phyloP scores from a whole-genome alignment of 2,329 filamentous ascomycete species.

The Pezicula radicicola region DNA sequence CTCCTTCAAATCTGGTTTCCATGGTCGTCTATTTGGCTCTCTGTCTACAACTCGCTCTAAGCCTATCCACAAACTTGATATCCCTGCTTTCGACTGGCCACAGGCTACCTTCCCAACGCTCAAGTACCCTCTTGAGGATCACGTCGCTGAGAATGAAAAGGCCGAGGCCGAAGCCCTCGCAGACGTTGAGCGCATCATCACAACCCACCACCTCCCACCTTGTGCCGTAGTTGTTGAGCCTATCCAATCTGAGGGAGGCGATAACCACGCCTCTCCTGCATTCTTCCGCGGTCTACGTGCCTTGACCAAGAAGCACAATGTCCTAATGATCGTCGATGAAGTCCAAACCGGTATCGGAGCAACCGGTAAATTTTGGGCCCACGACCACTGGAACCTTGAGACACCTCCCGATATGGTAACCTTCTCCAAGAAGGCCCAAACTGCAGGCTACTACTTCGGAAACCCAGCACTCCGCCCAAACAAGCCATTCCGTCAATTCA shows the following conservation, averaged over 20 bases:
- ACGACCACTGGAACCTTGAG: slow-evolving; percentile 76
- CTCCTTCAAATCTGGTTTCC: slow-evolving; percentile 76
- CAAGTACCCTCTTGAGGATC: slow-evolving; percentile 73
- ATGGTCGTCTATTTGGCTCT: slow-evolving; percentile 76
- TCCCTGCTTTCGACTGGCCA: slow-evolving; percentile 86
- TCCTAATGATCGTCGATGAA: slow-evolving; percentile 79
- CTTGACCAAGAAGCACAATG: slow-evolving; percentile 65
- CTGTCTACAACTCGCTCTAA: slow-evolving; percentile 79
- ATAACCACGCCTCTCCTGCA: slow-evolving; percentile 75
- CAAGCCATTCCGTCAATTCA: slow-evolving; percentile 83
- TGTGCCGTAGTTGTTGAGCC: slow-evolving; percentile 76
- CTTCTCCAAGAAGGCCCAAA: slow-evolving; percentile 84
- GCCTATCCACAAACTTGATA: slow-evolving; percentile 82
- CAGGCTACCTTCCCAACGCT: slow-evolving; percentile 76
- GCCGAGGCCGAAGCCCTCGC: slow-evolving; percentile 72
- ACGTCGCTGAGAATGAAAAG: slow-evolving; percentile 64
- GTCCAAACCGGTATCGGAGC: slow-evolving; percentile 82
- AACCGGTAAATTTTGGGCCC: slow-evolving; percentile 86
- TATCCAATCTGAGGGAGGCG: slow-evolving; percentile 79
- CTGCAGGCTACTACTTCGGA: slow-evolving; percentile 79
- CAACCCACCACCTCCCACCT: slow-evolving; percentile 63
- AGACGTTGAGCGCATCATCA: slow-evolving; percentile 70
- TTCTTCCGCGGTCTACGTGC: slow-evolving; percentile 77
- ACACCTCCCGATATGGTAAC: slow-evolving; percentile 82
- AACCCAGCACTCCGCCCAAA: slow-evolving; percentile 73